phyloP scores from a whole-genome alignment of 1,139 yeast species.

The Wickerhamiella infanticola region DNA sequence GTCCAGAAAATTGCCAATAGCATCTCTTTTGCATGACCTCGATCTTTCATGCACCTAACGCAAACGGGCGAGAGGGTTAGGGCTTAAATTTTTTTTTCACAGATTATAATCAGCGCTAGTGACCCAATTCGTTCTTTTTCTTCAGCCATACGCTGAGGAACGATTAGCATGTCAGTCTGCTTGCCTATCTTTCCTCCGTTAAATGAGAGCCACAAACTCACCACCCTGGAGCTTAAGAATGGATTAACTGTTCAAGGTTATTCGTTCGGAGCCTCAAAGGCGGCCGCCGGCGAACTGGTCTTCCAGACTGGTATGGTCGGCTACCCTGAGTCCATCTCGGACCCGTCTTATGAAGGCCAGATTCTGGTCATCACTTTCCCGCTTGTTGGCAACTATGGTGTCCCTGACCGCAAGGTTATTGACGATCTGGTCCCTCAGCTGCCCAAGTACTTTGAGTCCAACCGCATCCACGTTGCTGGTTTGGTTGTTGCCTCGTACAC shows the following conservation, averaged over 20 bases:
- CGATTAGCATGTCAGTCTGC: slow-evolving; percentile 13
- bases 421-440: slow-evolving; percentile 63
- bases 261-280: slow-evolving; percentile 86
- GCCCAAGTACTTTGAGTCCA: slow-evolving; percentile 89
- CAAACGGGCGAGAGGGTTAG: neutral
- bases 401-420: slow-evolving; percentile 67
- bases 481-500: slow-evolving; percentile 95
- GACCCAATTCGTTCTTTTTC: neutral
- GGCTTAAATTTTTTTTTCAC: neutral
- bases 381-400: slow-evolving; percentile 97
- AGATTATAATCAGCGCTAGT: neutral
- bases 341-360: slow-evolving; percentile 97
- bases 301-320: slow-evolving; percentile 99
- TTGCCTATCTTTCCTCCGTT: slow-evolving; percentile 77
- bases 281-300: slow-evolving; percentile 94
- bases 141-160: slow-evolving; percentile 3
- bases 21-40: neutral
- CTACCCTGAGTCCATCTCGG: slow-evolving; percentile 95
- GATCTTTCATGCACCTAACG: neutral
- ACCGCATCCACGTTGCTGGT: slow-evolving; percentile 89
- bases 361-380: slow-evolving; percentile 94
- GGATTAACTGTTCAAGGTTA: slow-evolving; percentile 88
- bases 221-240: slow-evolving; percentile 78
- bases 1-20: neutral
- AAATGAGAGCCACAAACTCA: slow-evolving; percentile 64